These are phyloP conservation scores for Holtermanniella nyarrowii DNA, from an alignment of 768 basidiomycete genomes.

Conservation along the genomic window DNA sequence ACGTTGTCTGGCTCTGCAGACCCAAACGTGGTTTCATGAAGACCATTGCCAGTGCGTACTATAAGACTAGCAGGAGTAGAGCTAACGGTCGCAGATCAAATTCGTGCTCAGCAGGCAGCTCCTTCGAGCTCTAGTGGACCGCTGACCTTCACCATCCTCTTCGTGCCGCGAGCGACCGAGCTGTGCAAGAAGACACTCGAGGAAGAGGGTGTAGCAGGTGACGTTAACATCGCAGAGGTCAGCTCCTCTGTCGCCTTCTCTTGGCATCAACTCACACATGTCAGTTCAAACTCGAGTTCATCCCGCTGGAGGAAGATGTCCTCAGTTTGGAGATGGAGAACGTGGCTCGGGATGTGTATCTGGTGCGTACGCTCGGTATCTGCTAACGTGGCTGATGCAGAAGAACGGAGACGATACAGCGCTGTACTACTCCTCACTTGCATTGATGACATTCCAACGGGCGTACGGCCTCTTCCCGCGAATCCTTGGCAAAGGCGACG, in stretches of 20 bases:
- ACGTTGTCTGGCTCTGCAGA: slow-evolving; percentile 85
- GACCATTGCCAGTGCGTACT: slow-evolving; percentile 78
- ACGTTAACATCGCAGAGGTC: slow-evolving; percentile 60
- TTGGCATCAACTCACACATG: slow-evolving; percentile 1
- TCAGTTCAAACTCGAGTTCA: slow-evolving; percentile 84
- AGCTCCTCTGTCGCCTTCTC: slow-evolving; percentile 1
- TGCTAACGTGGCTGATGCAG: not conserved
- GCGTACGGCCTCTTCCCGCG: slow-evolving; percentile 83
- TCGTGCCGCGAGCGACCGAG: slow-evolving; percentile 78
- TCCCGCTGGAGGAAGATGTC: slow-evolving; percentile 86
- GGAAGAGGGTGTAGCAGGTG: slow-evolving; percentile 96
- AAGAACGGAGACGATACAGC: slow-evolving; percentile 90
- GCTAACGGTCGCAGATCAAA: slow-evolving; percentile 58
- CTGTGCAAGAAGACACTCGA: slow-evolving; percentile 77
- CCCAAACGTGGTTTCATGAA: slow-evolving; percentile 75
- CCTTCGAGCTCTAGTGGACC: slow-evolving; percentile 44
- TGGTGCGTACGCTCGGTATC: slow-evolving; percentile 50
- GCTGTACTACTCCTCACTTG: slow-evolving; percentile 79
- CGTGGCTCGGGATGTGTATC: slow-evolving; percentile 80
- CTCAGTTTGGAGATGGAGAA: slow-evolving; percentile 77
- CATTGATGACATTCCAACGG: slow-evolving; percentile 69
- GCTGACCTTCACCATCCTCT: slow-evolving; percentile 72
- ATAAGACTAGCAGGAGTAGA: not conserved
- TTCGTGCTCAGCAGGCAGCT: slow-evolving; percentile 60
- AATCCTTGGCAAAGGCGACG: slow-evolving; percentile 85